These are phyloP conservation scores for Fusarium odoratissimum DNA, from an alignment of 2,329 filamentous ascomycete genomes.

Conservation along the genomic window DNA sequence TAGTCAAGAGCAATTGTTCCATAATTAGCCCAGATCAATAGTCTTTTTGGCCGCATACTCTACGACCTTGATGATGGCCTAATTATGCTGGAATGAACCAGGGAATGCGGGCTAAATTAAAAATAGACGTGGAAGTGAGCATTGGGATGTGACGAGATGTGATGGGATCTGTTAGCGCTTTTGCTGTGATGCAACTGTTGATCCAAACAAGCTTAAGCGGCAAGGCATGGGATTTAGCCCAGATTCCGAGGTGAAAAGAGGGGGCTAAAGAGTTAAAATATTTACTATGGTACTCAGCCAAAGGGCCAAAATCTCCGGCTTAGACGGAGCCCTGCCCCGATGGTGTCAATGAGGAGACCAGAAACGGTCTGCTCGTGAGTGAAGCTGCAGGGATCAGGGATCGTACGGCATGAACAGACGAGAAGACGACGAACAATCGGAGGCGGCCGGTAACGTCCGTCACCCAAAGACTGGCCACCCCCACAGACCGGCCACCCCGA, in stretches of 20 bases:
- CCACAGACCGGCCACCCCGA: too few relatives aligned
- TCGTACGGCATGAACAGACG: constrained; percentile 25
- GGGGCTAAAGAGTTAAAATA: constrained; percentile 27
- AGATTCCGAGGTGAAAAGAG: constrained; percentile 29
- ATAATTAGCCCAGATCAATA: constrained; percentile 41
- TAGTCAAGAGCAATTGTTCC: constrained; percentile 25
- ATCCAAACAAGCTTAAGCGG: constrained; percentile 43
- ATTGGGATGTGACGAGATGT: constrained; percentile 36
- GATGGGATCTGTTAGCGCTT: constrained; percentile 43
- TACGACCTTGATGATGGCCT: constrained; percentile 6
- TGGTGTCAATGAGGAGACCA: constrained; percentile 5
- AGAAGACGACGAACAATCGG: constrained; percentile 27
- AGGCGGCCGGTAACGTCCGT: constrained; percentile 36
- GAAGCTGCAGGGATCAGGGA: constrained; percentile 30
- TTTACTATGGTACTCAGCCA: neutral
- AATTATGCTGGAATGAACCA: constrained; percentile 35
- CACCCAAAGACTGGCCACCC: too few relatives aligned
- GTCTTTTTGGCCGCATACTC: constrained; percentile 22
- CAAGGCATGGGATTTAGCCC: constrained; percentile 46
- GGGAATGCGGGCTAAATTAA: constrained; percentile 49
- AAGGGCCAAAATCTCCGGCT: constrained; percentile 30
- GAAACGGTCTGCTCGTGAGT: neutral
- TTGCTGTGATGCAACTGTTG: constrained; percentile 31
- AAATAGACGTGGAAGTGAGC: constrained; percentile 47
- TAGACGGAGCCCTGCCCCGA: constrained; percentile 13